These are phyloP conservation scores for Ricinus communis DNA, from an alignment of 345 rosid species.

Conservation along the genomic window DNA sequence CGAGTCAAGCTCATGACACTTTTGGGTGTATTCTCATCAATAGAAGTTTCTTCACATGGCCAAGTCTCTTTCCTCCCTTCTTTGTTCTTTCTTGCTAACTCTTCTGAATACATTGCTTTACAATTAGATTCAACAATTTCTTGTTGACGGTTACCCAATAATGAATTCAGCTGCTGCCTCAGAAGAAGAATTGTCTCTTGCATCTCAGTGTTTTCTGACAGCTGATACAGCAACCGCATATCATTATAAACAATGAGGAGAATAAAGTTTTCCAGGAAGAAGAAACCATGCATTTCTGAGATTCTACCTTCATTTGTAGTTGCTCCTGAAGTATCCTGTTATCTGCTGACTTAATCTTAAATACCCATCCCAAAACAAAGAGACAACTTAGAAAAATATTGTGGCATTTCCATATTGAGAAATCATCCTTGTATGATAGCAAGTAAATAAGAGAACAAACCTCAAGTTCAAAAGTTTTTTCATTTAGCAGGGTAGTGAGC, in stretches of 20 bases:
- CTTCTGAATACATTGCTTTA: slow-evolving; percentile 22
- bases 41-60: slow-evolving; percentile 38
- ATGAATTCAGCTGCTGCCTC: slow-evolving; percentile 49
- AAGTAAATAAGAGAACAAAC: slow-evolving; percentile 40
- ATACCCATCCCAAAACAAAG: slow-evolving; percentile 20
- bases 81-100: slow-evolving; percentile 10
- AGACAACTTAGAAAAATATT: slow-evolving; percentile 21
- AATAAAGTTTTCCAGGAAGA: background rate
- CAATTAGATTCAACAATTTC: slow-evolving; percentile 34
- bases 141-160: slow-evolving; percentile 31
- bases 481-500: slow-evolving; percentile 56
- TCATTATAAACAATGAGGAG: background rate
- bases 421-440: slow-evolving; percentile 1
- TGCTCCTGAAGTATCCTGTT: slow-evolving; percentile 74
- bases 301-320: slow-evolving; percentile 58
- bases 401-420: slow-evolving; percentile 6
- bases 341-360: slow-evolving; percentile 67
- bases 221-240: slow-evolving; percentile 33
- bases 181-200: slow-evolving; percentile 60
- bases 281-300: slow-evolving; percentile 11
- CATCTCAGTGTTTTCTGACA: slow-evolving; percentile 54
- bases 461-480: slow-evolving; percentile 70
- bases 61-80: slow-evolving; percentile 26
- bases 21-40: slow-evolving; percentile 54
- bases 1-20: slow-evolving; percentile 62